A percentile compares a stretch with the other conserved stretches of the same genome.
These are phyloP conservation scores for Populus davidiana DNA, from an alignment of 345 rosid species.

Conservation along the genomic window DNA sequence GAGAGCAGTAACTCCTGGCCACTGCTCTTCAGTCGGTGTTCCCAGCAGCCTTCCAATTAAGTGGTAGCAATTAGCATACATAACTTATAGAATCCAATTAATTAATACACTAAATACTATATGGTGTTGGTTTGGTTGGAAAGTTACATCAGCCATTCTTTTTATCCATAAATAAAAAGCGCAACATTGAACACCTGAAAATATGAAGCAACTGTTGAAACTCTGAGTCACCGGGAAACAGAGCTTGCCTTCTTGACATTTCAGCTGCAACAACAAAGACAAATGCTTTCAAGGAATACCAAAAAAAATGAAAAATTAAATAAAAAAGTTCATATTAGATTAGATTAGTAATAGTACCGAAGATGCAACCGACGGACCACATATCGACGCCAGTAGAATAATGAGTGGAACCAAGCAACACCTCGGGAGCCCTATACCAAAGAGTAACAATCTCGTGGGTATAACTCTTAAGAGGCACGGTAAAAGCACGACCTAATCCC, in stretches of 20 bases:
- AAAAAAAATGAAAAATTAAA: no score
- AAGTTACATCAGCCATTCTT: background rate
- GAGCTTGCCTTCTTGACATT: slow-evolving; percentile 87
- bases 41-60: slow-evolving; percentile 60
- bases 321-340: background rate
- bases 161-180: background rate
- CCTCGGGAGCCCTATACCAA: slow-evolving; percentile 97
- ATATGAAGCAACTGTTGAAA: slow-evolving; percentile 93
- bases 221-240: slow-evolving; percentile 92
- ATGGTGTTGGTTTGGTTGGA: background rate
- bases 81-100: background rate
- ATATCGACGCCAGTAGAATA: slow-evolving; percentile 88
- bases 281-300: background rate
- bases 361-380: slow-evolving; percentile 99
- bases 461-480: slow-evolving; percentile 87
- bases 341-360: slow-evolving; percentile 36
- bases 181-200: slow-evolving; percentile 51
- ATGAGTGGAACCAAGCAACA: slow-evolving; percentile 75
- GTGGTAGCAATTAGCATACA: background rate
- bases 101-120: no score
- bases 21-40: slow-evolving; percentile 76
- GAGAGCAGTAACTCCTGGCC: slow-evolving; percentile 81
- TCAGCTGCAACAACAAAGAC: slow-evolving; percentile 40
- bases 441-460: slow-evolving; percentile 95
- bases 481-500: slow-evolving; percentile 86